Base-by-base conservation (phyloP, 2,329 filamentous ascomycete genomes). In the Mycogone perniciosa region DNA sequence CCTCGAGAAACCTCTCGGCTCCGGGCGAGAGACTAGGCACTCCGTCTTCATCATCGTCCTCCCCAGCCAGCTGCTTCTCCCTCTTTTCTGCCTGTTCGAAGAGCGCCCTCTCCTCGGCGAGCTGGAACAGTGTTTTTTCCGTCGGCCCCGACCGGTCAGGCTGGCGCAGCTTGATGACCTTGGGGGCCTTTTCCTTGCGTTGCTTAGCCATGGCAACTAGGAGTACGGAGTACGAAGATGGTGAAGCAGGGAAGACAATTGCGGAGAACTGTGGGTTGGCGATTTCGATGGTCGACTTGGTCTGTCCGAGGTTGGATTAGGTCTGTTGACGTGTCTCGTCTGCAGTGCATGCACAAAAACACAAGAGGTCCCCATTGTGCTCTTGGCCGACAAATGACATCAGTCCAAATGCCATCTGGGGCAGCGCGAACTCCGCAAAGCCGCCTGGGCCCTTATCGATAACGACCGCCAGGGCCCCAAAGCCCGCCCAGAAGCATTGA, bases 41-140 rank as follows among this genome's bases (percentile, higher is more conserved):
- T 26, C 66, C 67, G 0, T 65, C 65, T 0, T 65, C 64, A 0
- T 64, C 62, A 1, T 64, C 60, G 2, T 43, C 31, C 27, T 35
- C 46, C 3, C 62, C 59, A 26, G 35, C 35, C 20, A 38, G 35
- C 35, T n/a, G n/a, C 35, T 11, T 20, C 35, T 20, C 10, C 20
- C 20, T 38, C 57, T 56, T 2, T 59, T 59, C 7, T 57, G 63
- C 9, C 66, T 65, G 4, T 66, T 65, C 0, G 65, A 66, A 20
- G 20, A 20, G 20, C 20, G 20, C 20, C 20, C 20, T 77, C 56
- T 88, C 78, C 48, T 85, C 76, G 53, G 88, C 88, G 31, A 91
- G 64, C 51, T 91, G 75, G 52, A 90, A 75, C n/a, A 93, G 75
- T 0, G 88, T 92, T 65, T 85, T 77, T 40, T 81, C 76, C 5